Conservation (phyloP, 257 asterid genomes). For the Fraxinus pennsylvanica region DNA sequence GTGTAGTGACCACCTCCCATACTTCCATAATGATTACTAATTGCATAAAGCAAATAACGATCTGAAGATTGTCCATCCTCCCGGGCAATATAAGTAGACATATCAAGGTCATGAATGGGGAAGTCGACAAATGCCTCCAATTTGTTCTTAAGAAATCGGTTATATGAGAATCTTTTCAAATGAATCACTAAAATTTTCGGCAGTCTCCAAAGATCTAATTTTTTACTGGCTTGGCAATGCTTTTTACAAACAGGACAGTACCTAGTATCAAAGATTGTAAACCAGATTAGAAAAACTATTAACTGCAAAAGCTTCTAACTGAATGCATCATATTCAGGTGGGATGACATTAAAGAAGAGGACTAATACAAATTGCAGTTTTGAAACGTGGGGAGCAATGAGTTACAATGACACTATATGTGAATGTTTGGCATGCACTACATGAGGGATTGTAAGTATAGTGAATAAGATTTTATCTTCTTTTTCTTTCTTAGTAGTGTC, state of each 20-base stretch:
- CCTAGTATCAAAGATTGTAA: slow-evolving; percentile 41
- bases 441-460: background rate
- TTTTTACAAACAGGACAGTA: slow-evolving; percentile 80
- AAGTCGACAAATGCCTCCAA: slow-evolving; percentile 83
- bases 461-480: background rate
- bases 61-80: slow-evolving; percentile 51
- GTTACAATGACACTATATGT: background rate
- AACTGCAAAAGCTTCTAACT: slow-evolving; percentile 20
- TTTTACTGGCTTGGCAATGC: slow-evolving; percentile 86
- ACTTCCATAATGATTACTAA: slow-evolving; percentile 89
- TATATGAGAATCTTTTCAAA: slow-evolving; percentile 86
- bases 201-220: slow-evolving; percentile 88
- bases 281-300: slow-evolving; percentile 25
- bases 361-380: slow-evolving; percentile 10
- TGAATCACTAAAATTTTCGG: slow-evolving; percentile 86
- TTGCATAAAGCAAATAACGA: slow-evolving; percentile 80
- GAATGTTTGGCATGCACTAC: background rate
- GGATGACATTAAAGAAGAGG: slow-evolving; percentile 11
- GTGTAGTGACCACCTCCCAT: slow-evolving; percentile 95
- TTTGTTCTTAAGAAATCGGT: slow-evolving; percentile 67
- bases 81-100: slow-evolving; percentile 59
- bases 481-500: background rate
- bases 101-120: slow-evolving; percentile 76
- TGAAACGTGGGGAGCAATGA: background rate
- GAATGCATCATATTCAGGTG: slow-evolving; percentile 5